These are phyloP conservation scores for Oxytropis ochrocephala DNA, from an alignment of 306 rosid species.

Conservation along the genomic window DNA sequence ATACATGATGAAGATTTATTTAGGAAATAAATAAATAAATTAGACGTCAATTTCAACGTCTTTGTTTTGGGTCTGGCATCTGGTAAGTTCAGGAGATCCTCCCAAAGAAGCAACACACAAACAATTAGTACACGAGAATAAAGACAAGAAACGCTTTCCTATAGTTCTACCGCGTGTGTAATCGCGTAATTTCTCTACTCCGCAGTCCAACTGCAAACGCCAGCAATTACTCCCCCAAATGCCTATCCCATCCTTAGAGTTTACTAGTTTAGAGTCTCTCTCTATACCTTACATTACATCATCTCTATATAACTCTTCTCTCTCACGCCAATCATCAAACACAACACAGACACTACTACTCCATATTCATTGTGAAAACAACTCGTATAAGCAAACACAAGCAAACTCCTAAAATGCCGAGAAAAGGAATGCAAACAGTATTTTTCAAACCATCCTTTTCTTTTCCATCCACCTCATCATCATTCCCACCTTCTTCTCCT, in stretches of 20 bases:
- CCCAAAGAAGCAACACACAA: not conserved
- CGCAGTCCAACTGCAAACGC: not conserved
- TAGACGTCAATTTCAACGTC: not conserved
- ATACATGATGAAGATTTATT: not conserved
- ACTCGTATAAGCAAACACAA: no score
- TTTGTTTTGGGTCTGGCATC: not conserved
- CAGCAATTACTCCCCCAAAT: not conserved
- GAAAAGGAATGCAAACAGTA: conserved; percentile 44
- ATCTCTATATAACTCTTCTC: not conserved
- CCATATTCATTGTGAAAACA: no score
- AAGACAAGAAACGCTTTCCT: not conserved
- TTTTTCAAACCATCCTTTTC: conserved; percentile 38
- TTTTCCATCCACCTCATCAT: conserved; percentile 12
- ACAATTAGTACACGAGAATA: not conserved
- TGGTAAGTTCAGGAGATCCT: not conserved
- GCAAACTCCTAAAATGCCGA: conserved; percentile 18
- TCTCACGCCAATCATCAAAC: not conserved
- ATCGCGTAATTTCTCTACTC: not conserved
- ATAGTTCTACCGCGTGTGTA: not conserved
- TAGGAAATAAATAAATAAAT: not conserved
- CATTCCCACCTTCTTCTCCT: conserved; percentile 36
- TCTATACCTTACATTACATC: no score
- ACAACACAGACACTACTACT: no score
- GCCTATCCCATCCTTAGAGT: not conserved
- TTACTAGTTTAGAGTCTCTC: not conserved